Evolutionary conservation across 768 basidiomycete species (phyloP).

Genomic region (Calocera viscosa): DNA sequence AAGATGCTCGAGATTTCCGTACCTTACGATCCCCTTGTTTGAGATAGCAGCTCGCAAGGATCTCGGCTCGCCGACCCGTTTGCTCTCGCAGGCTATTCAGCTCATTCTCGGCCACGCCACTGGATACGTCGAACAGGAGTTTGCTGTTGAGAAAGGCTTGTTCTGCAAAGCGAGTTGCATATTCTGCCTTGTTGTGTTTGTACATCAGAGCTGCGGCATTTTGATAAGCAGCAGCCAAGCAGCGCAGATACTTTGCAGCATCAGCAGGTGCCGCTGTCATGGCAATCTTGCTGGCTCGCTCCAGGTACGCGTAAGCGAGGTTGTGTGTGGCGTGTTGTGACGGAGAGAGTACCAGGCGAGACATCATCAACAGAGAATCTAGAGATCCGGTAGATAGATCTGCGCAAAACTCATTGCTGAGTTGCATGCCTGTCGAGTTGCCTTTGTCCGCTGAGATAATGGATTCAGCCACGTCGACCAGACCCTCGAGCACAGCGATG

Average conservation of each 20-base stretch:
- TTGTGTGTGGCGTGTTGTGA: neutral
- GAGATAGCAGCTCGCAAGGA: slow-evolving; percentile 63
- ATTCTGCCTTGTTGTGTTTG: slow-evolving; percentile 46
- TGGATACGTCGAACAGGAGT: slow-evolving; percentile 30
- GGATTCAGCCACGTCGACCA: neutral
- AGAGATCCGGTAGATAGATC: slow-evolving; percentile 12
- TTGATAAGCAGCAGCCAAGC: slow-evolving; percentile 23
- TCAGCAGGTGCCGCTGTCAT: slow-evolving; percentile 4
- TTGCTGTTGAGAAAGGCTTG: slow-evolving; percentile 46
- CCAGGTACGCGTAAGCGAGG: neutral
- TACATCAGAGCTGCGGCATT: slow-evolving; percentile 37
- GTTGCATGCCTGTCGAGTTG: neutral
- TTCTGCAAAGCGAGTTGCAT: slow-evolving; percentile 54
- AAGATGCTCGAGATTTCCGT: slow-evolving; percentile 14
- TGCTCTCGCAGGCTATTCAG: slow-evolving; percentile 55
- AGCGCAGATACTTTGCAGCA: slow-evolving; percentile 22
- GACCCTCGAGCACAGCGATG: neutral
- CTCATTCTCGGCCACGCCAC: slow-evolving; percentile 24
- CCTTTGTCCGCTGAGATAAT: neutral
- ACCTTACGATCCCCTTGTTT: slow-evolving; percentile 72
- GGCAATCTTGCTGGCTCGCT: neutral
- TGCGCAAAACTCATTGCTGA: neutral
- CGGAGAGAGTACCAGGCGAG: neutral
- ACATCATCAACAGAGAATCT: slow-evolving; percentile 12
- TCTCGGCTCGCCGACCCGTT: slow-evolving; percentile 62